These are phyloP conservation scores for Rhizopus sp. DNA, from an alignment of 371 early-diverging fungal species.

Conservation along the genomic window DNA sequence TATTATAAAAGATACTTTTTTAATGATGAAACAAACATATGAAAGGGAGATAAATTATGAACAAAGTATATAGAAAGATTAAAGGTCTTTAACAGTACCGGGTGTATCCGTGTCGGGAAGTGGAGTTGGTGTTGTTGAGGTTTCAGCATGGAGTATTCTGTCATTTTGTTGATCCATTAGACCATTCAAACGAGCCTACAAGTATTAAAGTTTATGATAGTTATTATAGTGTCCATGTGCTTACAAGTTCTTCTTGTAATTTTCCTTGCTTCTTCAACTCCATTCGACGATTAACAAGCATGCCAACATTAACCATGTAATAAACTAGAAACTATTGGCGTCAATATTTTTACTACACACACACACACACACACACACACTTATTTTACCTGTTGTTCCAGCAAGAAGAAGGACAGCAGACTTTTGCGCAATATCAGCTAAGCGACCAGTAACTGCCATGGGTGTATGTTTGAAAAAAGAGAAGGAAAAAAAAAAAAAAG, in stretches of 20 bases:
- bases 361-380: not conserved
- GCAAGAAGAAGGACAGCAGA: conserved; percentile 50
- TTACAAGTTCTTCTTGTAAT: conserved; percentile 53
- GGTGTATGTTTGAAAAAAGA: not conserved
- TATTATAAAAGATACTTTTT: not conserved
- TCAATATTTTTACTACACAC: not conserved
- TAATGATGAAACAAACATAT: not conserved
- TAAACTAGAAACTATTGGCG: conserved; percentile 52
- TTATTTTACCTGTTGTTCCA: conserved; percentile 43
- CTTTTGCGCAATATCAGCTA: conserved; percentile 55
- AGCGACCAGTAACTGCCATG: conserved; percentile 40
- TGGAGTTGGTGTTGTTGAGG: conserved; percentile 46
- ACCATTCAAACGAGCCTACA: conserved; percentile 33
- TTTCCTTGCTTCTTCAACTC: conserved; percentile 50
- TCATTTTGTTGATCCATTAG: conserved; percentile 20
- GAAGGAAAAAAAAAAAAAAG: conserved; percentile 18
- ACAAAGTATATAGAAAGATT: not conserved
- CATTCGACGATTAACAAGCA: conserved; percentile 61
- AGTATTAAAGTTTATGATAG: not conserved
- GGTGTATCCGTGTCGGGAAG: conserved; percentile 35
- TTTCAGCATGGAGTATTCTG: conserved; percentile 38
- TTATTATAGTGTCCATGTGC: not conserved
- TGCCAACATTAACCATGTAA: conserved; percentile 79
- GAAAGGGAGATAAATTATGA: not conserved
- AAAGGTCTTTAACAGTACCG: conserved; percentile 26